phyloP scores from a whole-genome alignment of 2,329 filamentous ascomycete species.

The Fusarium xyrophilum region DNA sequence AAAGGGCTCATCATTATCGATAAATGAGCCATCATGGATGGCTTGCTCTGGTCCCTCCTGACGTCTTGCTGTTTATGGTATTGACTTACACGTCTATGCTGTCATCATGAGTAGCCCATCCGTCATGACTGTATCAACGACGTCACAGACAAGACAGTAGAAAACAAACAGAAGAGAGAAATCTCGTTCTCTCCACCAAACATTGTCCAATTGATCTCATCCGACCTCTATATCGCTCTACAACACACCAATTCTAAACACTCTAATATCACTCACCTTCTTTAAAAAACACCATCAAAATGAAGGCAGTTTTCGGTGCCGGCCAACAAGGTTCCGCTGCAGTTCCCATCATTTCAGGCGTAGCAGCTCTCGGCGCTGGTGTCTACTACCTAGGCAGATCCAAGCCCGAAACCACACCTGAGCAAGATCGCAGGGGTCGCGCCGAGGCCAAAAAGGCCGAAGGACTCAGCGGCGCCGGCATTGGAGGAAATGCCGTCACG shows the following conservation, averaged over 20 bases:
- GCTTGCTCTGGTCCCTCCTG: slow-evolving; percentile 11
- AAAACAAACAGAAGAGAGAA: slow-evolving; percentile 1
- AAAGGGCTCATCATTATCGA: background rate
- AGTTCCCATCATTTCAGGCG: slow-evolving; percentile 30
- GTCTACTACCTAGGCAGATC: slow-evolving; percentile 35
- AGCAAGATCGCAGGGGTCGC: slow-evolving; percentile 25
- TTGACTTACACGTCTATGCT: slow-evolving; percentile 32
- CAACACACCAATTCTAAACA: background rate
- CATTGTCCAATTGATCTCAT: slow-evolving; percentile 4
- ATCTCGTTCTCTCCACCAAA: background rate
- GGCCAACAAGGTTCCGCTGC: slow-evolving; percentile 27
- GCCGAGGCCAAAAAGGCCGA: slow-evolving; percentile 44
- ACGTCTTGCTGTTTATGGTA: slow-evolving; percentile 6
- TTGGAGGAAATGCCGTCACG: slow-evolving; percentile 43
- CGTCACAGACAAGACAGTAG: slow-evolving; percentile 26
- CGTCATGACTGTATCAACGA: slow-evolving; percentile 35
- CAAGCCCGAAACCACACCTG: slow-evolving; percentile 14
- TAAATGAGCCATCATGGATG: background rate
- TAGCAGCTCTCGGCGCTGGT: slow-evolving; percentile 34
- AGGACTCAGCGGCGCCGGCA: slow-evolving; percentile 43
- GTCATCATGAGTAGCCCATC: slow-evolving; percentile 34
- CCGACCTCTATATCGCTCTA: background rate
- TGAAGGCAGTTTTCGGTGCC: slow-evolving; percentile 32
- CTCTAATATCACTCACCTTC: background rate
- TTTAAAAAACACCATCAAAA: slow-evolving; percentile 6